A percentile compares a stretch with the other conserved stretches of the same genome.
Conservation (phyloP, 106 monocot genomes). For the Allium fistulosum region DNA sequence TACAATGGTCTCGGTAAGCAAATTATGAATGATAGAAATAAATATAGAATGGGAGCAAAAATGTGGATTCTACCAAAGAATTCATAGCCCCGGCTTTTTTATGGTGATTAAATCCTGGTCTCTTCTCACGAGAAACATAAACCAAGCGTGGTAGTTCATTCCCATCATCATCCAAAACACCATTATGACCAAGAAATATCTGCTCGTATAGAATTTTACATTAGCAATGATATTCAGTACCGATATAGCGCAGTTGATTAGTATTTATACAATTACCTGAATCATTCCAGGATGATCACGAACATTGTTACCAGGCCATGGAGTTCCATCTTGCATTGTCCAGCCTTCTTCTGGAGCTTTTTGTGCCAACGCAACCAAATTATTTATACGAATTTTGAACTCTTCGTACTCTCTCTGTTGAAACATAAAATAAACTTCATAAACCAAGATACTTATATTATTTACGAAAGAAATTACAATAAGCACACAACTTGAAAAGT, state of each 20-base stretch:
- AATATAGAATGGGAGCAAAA: background rate
- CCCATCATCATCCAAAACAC: slow-evolving; percentile 26
- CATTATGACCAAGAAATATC: slow-evolving; percentile 52
- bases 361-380: slow-evolving; percentile 29
- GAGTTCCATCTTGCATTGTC: slow-evolving; percentile 44
- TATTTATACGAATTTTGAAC: slow-evolving; percentile 57
- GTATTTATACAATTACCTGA: slow-evolving; percentile 22
- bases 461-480: background rate
- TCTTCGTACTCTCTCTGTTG: slow-evolving; percentile 58
- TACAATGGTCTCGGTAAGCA: background rate
- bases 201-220: slow-evolving; percentile 5
- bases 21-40: background rate
- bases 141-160: slow-evolving; percentile 50
- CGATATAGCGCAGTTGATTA: background rate
- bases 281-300: slow-evolving; percentile 71
- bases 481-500: background rate
- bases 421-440: background rate
- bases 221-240: background rate
- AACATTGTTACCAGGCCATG: slow-evolving; percentile 60
- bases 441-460: background rate
- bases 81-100: slow-evolving; percentile 96
- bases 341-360: slow-evolving; percentile 52
- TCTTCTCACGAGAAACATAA: slow-evolving; percentile 84
- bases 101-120: slow-evolving; percentile 77
- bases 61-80: slow-evolving; percentile 47